Percentiles rank a stretch among this genome's conserved stretches.
Evolutionary conservation across 352 stramenopile genomes (phyloP).

Genomic region (Globisporangium uncinulatum): DNA sequence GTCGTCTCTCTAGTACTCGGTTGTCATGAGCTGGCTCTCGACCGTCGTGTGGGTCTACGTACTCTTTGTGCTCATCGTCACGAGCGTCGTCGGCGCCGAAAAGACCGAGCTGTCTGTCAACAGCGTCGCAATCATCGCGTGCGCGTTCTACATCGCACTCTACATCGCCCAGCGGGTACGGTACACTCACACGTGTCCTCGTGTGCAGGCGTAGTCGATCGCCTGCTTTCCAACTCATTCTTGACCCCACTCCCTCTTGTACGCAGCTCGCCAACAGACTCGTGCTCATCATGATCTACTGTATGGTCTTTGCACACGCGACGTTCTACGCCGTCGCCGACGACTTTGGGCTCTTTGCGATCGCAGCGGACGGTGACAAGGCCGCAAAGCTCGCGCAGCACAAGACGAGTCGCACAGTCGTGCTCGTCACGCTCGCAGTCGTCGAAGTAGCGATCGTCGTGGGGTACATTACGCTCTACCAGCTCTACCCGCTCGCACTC

Average conservation of each 20-base stretch:
- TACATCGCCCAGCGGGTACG: conserved; percentile 13
- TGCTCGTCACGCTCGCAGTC: conserved; percentile 20
- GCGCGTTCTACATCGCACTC: conserved; percentile 15
- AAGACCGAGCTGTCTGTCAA: conserved; percentile 18
- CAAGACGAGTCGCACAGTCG: conserved; percentile 8
- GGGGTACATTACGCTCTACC: conserved; percentile 30
- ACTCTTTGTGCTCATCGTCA: conserved; percentile 20
- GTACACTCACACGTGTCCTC: not conserved
- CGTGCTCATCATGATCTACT: conserved; percentile 20
- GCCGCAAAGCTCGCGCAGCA: conserved; percentile 1
- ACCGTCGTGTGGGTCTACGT: conserved; percentile 19
- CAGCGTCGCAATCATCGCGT: conserved; percentile 14
- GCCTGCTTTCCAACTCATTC: too few species aligned
- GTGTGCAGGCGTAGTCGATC: not conserved
- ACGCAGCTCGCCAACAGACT: conserved; percentile 7
- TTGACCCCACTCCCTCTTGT: not conserved
- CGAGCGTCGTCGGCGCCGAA: conserved; percentile 12
- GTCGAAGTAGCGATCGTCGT: conserved; percentile 26
- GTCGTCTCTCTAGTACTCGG: conserved; percentile 12
- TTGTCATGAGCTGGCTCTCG: conserved; percentile 16
- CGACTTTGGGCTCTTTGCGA: conserved; percentile 20
- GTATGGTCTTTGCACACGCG: conserved; percentile 16
- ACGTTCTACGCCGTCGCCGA: conserved; percentile 22
- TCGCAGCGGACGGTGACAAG: conserved; percentile 1
- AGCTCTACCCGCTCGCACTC: conserved; percentile 36